A percentile compares a stretch with the other conserved stretches of the same genome.
These are phyloP conservation scores for Lipomyces kockii DNA, from an alignment of 805 yeast species.

Conservation along the genomic window DNA sequence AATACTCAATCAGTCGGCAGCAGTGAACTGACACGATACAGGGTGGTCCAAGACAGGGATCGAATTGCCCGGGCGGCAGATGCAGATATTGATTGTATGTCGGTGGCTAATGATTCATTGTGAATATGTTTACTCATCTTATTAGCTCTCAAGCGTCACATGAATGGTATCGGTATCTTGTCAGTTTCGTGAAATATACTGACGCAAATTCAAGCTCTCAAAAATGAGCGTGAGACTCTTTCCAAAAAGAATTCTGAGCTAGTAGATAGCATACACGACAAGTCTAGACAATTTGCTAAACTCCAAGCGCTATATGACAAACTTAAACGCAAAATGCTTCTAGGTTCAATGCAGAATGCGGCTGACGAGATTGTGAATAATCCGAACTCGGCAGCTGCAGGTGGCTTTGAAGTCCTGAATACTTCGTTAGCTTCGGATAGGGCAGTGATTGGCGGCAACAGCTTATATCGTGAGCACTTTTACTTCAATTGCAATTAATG, in stretches of 20 bases:
- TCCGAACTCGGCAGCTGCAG: neutral
- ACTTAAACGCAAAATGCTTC: slow-evolving; percentile 20
- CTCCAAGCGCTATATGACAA: slow-evolving; percentile 26
- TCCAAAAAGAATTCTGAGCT: slow-evolving; percentile 15
- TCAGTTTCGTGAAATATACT: neutral
- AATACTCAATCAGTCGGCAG: neutral
- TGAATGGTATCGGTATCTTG: neutral
- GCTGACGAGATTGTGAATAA: neutral
- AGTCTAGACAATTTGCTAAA: slow-evolving; percentile 20
- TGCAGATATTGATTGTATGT: slow-evolving; percentile 23
- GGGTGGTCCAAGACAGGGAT: slow-evolving; percentile 15
- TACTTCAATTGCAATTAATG: neutral
- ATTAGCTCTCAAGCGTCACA: slow-evolving; percentile 1
- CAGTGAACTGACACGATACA: neutral
- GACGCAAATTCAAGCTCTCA: slow-evolving; percentile 9
- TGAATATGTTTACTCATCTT: neutral
- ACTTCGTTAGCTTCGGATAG: neutral
- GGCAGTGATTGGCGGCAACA: neutral
- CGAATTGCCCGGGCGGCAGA: slow-evolving; percentile 22
- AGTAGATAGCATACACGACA: slow-evolving; percentile 15
- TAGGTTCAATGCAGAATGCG: slow-evolving; percentile 8
- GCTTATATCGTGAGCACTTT: neutral
- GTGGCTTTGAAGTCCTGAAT: neutral
- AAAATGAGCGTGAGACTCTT: slow-evolving; percentile 14
- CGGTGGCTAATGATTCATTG: neutral